These are phyloP conservation scores for Pseudonitzschia pungens DNA, from an alignment of 108 stramenopile species.

Conservation along the genomic window DNA sequence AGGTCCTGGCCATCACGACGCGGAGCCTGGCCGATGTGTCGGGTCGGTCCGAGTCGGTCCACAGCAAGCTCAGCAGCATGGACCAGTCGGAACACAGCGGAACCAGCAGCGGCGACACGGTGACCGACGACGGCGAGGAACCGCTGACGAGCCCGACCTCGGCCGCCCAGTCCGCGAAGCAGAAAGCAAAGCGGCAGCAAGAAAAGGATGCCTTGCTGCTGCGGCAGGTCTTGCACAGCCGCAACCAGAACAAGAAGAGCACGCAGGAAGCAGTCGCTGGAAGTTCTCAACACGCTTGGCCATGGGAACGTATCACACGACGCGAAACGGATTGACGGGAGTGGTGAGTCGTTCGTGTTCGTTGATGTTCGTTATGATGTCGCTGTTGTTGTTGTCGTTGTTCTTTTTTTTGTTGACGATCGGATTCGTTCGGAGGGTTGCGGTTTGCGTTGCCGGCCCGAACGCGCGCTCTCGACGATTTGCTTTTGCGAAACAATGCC, in stretches of 20 bases:
- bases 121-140: not conserved
- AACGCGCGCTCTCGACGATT: too few species aligned
- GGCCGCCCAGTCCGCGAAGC: not conserved
- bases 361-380: not conserved
- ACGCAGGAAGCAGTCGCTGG: conserved; percentile 16
- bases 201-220: conserved; percentile 3
- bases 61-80: not conserved
- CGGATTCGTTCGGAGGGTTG: too few species aligned
- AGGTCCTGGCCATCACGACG: not conserved
- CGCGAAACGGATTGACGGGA: conserved; percentile 35
- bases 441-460: not conserved
- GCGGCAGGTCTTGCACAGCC: conserved; percentile 1
- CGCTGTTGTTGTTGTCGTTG: not conserved
- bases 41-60: too few species aligned
- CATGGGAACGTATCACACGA: conserved; percentile 24
- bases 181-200: not conserved
- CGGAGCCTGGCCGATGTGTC: not conserved
- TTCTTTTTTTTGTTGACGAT: too few species aligned
- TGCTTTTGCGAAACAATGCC: too few species aligned
- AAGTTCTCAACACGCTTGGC: conserved; percentile 33
- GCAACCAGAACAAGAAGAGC: not conserved
- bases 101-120: not conserved
- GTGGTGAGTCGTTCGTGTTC: conserved; percentile 7
- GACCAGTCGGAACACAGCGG: not conserved
- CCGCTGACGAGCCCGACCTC: not conserved